These are phyloP conservation scores for Angophora floribunda DNA, from an alignment of 345 rosid genomes.

Conservation along the genomic window DNA sequence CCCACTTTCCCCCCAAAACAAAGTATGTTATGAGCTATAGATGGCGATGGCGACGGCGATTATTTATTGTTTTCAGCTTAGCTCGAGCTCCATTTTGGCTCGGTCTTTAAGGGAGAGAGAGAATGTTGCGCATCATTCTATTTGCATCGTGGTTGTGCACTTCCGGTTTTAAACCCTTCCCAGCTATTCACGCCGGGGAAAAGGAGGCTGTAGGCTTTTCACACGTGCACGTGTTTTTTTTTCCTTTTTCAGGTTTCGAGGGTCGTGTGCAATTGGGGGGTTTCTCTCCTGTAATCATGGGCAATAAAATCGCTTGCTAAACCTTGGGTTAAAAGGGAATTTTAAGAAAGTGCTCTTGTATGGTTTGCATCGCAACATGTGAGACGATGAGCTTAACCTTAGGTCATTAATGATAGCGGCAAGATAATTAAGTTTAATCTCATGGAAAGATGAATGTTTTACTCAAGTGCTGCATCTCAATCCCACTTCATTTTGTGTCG, in stretches of 20 bases:
- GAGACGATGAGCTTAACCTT: background rate
- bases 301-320: background rate
- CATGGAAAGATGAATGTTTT: background rate
- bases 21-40: too few relatives aligned
- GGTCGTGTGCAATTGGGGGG: background rate
- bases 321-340: background rate
- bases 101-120: background rate
- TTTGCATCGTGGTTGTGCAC: background rate
- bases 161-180: background rate
- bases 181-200: background rate
- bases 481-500: background rate
- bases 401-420: background rate
- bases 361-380: background rate
- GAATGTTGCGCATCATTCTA: background rate
- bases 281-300: background rate
- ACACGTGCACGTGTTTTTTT: background rate
- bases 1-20: too few relatives aligned
- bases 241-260: background rate
- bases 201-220: background rate
- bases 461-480: background rate
- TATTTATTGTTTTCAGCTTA: background rate
- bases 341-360: too few relatives aligned
- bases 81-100: background rate
- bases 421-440: background rate
- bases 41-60: background rate